A percentile compares a stretch with the other conserved stretches of the same genome.
Evolutionary conservation across 441 rosid species (phyloP).

Genomic region (Daphne laureola): DNA sequence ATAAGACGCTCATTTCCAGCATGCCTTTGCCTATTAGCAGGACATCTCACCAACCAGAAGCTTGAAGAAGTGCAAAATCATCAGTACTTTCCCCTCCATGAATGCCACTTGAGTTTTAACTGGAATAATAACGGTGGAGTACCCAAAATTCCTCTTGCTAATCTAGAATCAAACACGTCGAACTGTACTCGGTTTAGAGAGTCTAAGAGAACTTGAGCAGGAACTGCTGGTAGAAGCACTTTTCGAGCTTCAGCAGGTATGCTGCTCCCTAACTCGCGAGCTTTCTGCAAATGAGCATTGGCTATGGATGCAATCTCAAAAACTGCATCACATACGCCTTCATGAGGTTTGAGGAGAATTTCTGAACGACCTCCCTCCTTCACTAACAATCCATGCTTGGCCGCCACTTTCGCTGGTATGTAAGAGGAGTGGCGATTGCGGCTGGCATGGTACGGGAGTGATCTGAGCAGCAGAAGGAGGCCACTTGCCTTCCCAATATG

Average conservation of each 20-base stretch:
- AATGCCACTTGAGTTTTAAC: conserved; percentile 68
- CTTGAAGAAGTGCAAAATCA: not conserved
- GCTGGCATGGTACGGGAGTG: conserved; percentile 71
- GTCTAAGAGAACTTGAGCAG: conserved; percentile 62
- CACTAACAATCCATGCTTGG: conserved; percentile 60
- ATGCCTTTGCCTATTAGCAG: too few relatives aligned
- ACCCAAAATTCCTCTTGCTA: conserved; percentile 66
- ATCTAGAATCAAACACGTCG: conserved; percentile 71
- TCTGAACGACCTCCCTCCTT: conserved; percentile 52
- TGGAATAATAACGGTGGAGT: conserved; percentile 63
- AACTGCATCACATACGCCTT: conserved; percentile 51
- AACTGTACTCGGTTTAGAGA: conserved; percentile 52
- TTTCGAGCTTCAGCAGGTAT: conserved; percentile 60
- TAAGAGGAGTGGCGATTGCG: conserved; percentile 58
- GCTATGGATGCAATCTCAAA: conserved; percentile 87
- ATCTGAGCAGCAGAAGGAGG: conserved; percentile 61
- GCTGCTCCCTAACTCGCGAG: conserved; percentile 52
- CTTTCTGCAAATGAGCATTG: conserved; percentile 66
- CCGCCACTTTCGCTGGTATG: conserved; percentile 54
- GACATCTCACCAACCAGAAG: too few relatives aligned
- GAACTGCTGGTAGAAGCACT: conserved; percentile 62
- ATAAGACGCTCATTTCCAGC: too few relatives aligned
- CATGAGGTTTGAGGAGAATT: conserved; percentile 51
- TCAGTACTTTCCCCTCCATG: conserved; percentile 50
- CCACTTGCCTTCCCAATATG: conserved; percentile 91